Evolutionary conservation across 2,329 filamentous ascomycete species (phyloP).

Genomic region (Cladosporium austrohemisphaericum): DNA sequence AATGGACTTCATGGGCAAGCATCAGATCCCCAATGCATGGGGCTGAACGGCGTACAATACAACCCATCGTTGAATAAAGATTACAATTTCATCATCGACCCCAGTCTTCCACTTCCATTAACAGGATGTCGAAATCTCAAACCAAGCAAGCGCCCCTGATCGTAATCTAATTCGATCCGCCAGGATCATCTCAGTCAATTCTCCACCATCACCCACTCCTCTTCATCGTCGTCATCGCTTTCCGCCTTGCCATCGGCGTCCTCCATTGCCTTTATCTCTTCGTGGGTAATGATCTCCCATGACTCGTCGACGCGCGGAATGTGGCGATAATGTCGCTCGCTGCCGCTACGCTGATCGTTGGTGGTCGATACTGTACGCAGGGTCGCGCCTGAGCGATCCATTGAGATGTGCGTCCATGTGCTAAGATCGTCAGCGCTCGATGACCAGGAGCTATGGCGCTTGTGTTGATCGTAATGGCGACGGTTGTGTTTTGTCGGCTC

Average conservation of each 20-base stretch:
- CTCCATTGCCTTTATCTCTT: not conserved
- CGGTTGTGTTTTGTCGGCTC: no score
- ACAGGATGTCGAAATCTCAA: no score
- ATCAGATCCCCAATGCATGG: conserved; percentile 9
- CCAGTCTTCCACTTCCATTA: no score
- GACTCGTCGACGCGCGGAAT: not conserved
- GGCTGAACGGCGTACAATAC: not conserved
- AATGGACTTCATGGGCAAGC: conserved; percentile 18
- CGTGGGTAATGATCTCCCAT: not conserved
- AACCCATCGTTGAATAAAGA: not conserved
- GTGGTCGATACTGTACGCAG: not conserved
- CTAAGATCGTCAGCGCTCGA: no score
- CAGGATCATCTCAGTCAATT: not conserved
- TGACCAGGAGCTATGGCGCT: no score
- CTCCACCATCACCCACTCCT: not conserved
- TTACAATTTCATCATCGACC: not conserved
- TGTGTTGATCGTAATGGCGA: no score
- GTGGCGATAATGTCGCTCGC: not conserved
- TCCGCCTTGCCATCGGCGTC: not conserved
- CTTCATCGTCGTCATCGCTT: not conserved
- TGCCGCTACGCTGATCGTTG: not conserved
- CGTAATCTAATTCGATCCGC: not conserved
- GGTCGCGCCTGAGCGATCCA: not conserved
- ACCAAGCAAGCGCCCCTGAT: no score
- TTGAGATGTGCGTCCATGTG: not conserved